A percentile compares a stretch with the other conserved stretches of the same genome.
These are phyloP conservation scores for Fomitopsis schrenkii DNA, from an alignment of 1,284 basidiomycete genomes.

Conservation along the genomic window DNA sequence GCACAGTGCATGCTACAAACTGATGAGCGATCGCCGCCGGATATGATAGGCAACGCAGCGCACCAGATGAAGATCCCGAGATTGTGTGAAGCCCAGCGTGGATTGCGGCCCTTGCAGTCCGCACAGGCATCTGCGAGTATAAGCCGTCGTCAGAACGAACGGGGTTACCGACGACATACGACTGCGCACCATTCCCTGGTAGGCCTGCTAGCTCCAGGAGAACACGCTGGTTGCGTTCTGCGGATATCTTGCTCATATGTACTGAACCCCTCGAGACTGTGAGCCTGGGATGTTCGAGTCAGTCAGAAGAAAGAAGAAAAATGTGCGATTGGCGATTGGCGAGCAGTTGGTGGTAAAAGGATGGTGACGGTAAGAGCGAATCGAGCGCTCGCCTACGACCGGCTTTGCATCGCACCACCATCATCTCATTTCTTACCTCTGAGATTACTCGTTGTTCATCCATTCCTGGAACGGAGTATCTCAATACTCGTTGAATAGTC, in stretches of 20 bases:
- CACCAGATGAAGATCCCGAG: slow-evolving; percentile 82
- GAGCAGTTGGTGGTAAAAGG: too few relatives aligned
- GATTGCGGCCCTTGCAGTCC: slow-evolving; percentile 75
- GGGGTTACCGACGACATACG: slow-evolving; percentile 12
- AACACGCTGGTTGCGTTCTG: slow-evolving; percentile 65
- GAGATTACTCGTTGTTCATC: neutral
- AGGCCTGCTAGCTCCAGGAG: slow-evolving; percentile 61
- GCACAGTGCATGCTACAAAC: slow-evolving; percentile 69
- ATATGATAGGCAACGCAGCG: slow-evolving; percentile 15
- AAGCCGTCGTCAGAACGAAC: slow-evolving; percentile 4
- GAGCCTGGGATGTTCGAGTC: too few relatives aligned
- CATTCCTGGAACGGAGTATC: too few relatives aligned
- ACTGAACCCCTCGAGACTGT: too few relatives aligned
- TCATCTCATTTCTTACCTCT: neutral
- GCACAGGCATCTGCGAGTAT: slow-evolving; percentile 65
- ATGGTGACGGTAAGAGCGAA: too few relatives aligned
- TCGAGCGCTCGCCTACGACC: neutral
- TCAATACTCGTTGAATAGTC: neutral
- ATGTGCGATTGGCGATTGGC: too few relatives aligned
- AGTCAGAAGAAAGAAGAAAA: too few relatives aligned
- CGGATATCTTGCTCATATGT: slow-evolving; percentile 46
- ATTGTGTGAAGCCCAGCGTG: slow-evolving; percentile 81
- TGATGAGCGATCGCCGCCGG: neutral
- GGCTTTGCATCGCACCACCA: neutral
- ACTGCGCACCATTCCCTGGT: slow-evolving; percentile 70